phyloP scores from a whole-genome alignment of 495 filamentous ascomycete genomes.

The Neurospora terricola region DNA sequence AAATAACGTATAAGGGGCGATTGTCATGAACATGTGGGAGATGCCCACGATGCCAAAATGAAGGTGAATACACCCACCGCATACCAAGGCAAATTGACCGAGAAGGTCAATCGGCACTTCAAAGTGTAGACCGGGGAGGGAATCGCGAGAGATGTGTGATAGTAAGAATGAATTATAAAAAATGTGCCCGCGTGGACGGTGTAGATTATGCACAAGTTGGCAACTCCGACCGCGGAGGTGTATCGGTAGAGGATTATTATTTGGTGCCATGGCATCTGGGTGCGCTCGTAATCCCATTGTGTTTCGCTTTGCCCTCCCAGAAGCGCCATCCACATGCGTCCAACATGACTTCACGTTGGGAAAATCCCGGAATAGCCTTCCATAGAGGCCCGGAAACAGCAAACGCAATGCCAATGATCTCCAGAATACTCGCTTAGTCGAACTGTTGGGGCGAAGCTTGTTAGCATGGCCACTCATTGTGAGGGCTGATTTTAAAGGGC shows the following conservation, averaged over 20 bases:
- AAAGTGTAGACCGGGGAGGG: not conserved
- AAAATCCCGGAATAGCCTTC: not conserved
- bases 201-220: not conserved
- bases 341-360: not conserved
- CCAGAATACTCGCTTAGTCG: constrained; percentile 10
- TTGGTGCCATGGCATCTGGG: not conserved
- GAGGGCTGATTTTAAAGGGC: constrained; percentile 18
- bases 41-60: not conserved
- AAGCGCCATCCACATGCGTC: not conserved
- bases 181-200: not conserved
- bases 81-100: not conserved
- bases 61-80: not conserved
- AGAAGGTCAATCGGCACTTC: not conserved
- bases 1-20: not conserved
- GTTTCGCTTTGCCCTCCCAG: not conserved
- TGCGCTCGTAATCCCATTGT: not conserved
- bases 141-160: not conserved
- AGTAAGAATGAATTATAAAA: not conserved
- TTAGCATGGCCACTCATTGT: not conserved
- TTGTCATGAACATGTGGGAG: not conserved
- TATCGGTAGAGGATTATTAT: not conserved
- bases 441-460: constrained; percentile 10
- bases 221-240: not conserved
- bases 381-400: not conserved
- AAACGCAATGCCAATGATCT: not conserved